phyloP scores from a whole-genome alignment of 306 rosid genomes.

The Dryas alaskensis region DNA sequence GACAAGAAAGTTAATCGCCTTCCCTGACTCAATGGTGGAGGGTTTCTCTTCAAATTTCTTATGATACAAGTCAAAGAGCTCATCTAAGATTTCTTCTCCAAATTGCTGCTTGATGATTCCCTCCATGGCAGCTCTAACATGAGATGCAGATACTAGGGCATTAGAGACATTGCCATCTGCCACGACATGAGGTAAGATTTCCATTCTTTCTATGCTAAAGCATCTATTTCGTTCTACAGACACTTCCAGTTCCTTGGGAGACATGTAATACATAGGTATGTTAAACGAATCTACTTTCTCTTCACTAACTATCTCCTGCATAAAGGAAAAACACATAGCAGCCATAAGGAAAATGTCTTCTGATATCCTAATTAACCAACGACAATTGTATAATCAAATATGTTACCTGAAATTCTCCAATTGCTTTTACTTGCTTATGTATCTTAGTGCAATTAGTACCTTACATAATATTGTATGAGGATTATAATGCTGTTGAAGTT shows the following conservation, averaged over 20 bases:
- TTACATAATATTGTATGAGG: too few species aligned
- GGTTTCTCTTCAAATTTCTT: conserved; percentile 1
- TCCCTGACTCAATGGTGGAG: background rate
- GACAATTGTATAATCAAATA: too few species aligned
- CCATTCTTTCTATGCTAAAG: conserved; percentile 8
- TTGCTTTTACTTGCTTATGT: too few species aligned
- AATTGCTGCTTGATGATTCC: background rate
- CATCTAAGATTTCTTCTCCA: conserved; percentile 1
- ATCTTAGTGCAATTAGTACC: too few species aligned
- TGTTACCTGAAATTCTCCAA: too few species aligned
- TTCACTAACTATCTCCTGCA: background rate
- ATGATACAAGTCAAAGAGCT: conserved; percentile 7
- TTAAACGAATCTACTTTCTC: conserved; percentile 11
- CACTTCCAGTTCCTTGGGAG: conserved; percentile 7
- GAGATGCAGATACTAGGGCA: background rate
- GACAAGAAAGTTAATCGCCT: background rate
- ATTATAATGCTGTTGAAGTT: too few species aligned
- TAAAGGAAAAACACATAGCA: background rate
- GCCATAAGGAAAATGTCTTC: background rate
- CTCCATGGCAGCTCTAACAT: background rate
- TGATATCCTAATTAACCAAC: too few species aligned
- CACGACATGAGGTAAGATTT: background rate
- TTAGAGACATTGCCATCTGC: background rate
- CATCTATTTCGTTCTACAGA: conserved; percentile 16
- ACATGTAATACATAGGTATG: background rate